A percentile compares a stretch with the other conserved stretches of the same genome.
These are phyloP conservation scores for Tuber calosporum DNA, from an alignment of 495 filamentous ascomycete genomes.

Conservation along the genomic window DNA sequence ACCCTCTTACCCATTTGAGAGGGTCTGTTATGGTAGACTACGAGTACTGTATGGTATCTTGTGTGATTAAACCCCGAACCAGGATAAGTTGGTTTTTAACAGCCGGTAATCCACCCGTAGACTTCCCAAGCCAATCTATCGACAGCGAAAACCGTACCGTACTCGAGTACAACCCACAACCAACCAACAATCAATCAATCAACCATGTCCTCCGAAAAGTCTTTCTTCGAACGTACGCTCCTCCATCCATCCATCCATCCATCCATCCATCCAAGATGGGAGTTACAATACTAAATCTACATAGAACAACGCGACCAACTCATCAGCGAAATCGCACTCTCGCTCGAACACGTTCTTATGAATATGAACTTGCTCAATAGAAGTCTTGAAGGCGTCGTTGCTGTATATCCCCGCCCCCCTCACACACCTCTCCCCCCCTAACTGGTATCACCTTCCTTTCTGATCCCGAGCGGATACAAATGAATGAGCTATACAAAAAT, in stretches of 20 bases:
- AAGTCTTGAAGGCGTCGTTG: slow-evolving; percentile 82
- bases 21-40: too few species aligned
- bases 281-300: background rate
- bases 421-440: too few species aligned
- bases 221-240: slow-evolving; percentile 34
- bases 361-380: slow-evolving; percentile 95
- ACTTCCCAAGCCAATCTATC: background rate
- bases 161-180: background rate
- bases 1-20: background rate
- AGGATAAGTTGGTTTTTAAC: too few species aligned
- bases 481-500: background rate
- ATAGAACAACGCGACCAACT: slow-evolving; percentile 38
- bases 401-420: slow-evolving; percentile 49
- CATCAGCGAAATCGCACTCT: slow-evolving; percentile 37
- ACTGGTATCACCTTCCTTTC: background rate
- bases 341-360: slow-evolving; percentile 80
- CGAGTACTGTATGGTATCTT: background rate
- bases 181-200: background rate
- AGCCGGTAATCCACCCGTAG: background rate
- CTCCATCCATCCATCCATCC: too few species aligned
- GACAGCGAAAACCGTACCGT: too few species aligned
- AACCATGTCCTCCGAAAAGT: slow-evolving; percentile 21
- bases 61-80: background rate
- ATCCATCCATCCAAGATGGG: background rate
- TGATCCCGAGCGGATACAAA: background rate